A percentile compares a stretch with the other conserved stretches of the same genome.
phyloP scores from a whole-genome alignment of 257 asterid species.

The Solanum acaule region DNA sequence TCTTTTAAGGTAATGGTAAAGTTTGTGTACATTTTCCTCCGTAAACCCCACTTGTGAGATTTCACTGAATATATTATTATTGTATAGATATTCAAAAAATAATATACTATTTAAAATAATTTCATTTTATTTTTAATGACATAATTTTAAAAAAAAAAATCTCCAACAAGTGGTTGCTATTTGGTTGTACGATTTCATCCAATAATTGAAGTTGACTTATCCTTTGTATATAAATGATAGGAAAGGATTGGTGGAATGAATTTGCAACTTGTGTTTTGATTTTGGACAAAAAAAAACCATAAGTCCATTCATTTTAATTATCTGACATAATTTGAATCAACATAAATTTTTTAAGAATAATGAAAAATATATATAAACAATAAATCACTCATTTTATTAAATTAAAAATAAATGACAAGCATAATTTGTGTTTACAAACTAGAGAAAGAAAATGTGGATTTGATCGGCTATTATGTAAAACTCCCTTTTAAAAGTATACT shows the following conservation, averaged over 20 bases:
- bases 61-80: not conserved
- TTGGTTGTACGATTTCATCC: not conserved
- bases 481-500: not conserved
- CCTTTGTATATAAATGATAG: not conserved
- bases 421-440: not conserved
- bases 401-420: not conserved
- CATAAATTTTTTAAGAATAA: not conserved
- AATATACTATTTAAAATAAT: too few relatives aligned
- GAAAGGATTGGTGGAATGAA: not conserved
- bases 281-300: too few relatives aligned
- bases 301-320: not conserved
- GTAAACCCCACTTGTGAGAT: rapidly evolving
- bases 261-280: not conserved
- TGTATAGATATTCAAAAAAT: not conserved
- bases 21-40: too few relatives aligned
- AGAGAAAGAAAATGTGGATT: not conserved
- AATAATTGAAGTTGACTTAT: not conserved
- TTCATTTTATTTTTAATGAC: not conserved
- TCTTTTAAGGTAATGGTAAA: too few relatives aligned
- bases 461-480: not conserved
- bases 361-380: not conserved
- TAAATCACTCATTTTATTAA: not conserved
- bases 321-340: not conserved
- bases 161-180: not conserved
- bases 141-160: too few relatives aligned